These are phyloP conservation scores for Raddia distichophylla DNA, from an alignment of 176 grass and related monocot species.

Conservation along the genomic window DNA sequence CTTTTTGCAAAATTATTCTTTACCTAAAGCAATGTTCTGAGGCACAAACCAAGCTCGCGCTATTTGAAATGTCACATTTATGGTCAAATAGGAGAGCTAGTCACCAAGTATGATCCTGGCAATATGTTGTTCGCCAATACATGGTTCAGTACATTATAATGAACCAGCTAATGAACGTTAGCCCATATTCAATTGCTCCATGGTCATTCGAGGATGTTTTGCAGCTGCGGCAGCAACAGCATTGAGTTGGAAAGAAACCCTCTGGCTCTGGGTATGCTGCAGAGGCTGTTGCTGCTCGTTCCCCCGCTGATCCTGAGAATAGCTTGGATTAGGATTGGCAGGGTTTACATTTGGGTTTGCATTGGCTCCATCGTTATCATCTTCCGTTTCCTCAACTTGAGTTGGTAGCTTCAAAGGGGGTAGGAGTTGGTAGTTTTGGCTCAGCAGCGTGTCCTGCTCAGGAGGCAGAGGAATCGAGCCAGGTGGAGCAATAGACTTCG, in stretches of 20 bases:
- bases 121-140: constrained; percentile 20
- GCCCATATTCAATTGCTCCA: constrained; percentile 53
- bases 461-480: constrained; percentile 85
- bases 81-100: constrained; percentile 13
- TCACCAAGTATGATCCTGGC: constrained; percentile 18
- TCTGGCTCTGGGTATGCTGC: constrained; percentile 69
- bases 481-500: constrained; percentile 80
- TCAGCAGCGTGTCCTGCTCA: constrained; percentile 84
- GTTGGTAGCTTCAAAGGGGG: constrained; percentile 54
- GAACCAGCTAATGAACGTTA: neutral
- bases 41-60: constrained; percentile 1
- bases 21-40: neutral
- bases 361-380: constrained; percentile 50
- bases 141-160: neutral
- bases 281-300: constrained; percentile 53
- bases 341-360: constrained; percentile 12
- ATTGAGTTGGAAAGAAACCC: constrained; percentile 89
- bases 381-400: constrained; percentile 70
- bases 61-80: neutral
- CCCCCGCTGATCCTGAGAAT: constrained; percentile 49
- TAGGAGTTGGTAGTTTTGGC: constrained; percentile 77
- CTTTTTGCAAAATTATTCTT: constrained; percentile 5
- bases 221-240: constrained; percentile 54
- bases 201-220: constrained; percentile 56
- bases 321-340: constrained; percentile 43